Base-by-base conservation (phyloP, 768 basidiomycete species). In the Holtermannia corniformis region DNA sequence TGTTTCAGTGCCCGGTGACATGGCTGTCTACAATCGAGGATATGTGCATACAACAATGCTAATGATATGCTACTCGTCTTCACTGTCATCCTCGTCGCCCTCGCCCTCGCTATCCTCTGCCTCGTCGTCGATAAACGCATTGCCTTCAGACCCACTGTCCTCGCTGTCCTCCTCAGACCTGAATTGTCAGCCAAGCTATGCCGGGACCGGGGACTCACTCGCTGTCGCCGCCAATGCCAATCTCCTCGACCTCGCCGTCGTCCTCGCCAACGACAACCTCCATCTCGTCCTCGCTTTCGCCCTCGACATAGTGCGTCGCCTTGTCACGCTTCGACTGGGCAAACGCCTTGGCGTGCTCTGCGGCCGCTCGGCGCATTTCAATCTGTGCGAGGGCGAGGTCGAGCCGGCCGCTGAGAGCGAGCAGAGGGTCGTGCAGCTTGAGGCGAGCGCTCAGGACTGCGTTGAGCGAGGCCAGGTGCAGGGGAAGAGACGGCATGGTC, bases 401-500 rank as follows among this genome's bases (percentile, higher is more conserved):
- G 24, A 97, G 77, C 52, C 89, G 82, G 23, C 95, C 95, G 54
- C 82, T 86, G 41, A 99, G 77, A 1, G 86, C 82, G 10, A 92
- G 76, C 19, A 99, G 77, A 52, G 83, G 86, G 57, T 89, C 84
- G 57, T 95, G 87, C 44, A 96, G 75, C 22, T 83, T 78, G 27
- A 95, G 75, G 20, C 95, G 82, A 26, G 84, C 78, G 2, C 85
- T 81, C 40, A 99, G 76, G 4, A 70, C 85, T 84, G 19, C 85
- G 75, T 73, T 88, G 20, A 99, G 78, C 3, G 82, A 82, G 2
- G 92, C 83, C 16, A 99, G 80, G 27, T 87, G 82, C 28, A 84
- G 80, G 20, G 96, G 87, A 13, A 99, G 78, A 59, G 92, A 88
- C 4, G 93, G 93, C 73, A 96, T 85, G 91, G 92, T 93, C 84